phyloP scores from a whole-genome alignment of 176 grass and related monocot genomes.

The Oryza longistaminata region DNA sequence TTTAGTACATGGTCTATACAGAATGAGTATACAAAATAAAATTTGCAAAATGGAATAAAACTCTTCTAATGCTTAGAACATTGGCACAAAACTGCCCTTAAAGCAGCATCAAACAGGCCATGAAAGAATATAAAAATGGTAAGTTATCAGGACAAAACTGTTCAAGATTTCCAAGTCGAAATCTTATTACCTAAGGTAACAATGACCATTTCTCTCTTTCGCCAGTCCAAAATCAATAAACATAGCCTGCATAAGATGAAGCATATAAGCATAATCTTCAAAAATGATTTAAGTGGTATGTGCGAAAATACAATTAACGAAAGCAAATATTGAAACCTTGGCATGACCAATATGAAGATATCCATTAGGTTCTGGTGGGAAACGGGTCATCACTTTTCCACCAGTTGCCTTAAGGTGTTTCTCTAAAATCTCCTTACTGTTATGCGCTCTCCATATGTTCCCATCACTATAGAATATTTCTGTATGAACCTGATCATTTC shows the following conservation, averaged over 20 bases:
- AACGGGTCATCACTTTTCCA: conserved; percentile 96
- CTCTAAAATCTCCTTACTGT: conserved; percentile 76
- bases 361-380: conserved; percentile 97
- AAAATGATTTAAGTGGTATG: background rate
- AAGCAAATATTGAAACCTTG: conserved; percentile 60
- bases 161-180: background rate
- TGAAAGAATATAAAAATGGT: conserved; percentile 4
- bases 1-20: conserved; percentile 1
- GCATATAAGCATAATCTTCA: conserved; percentile 38
- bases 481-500: conserved; percentile 72
- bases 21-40: conserved; percentile 1
- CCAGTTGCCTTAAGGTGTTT: conserved; percentile 89
- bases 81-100: conserved; percentile 2
- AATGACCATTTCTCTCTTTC: conserved; percentile 85
- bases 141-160: background rate
- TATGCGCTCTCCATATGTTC: conserved; percentile 91
- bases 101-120: conserved; percentile 3
- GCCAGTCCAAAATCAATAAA: conserved; percentile 98
- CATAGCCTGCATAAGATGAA: conserved; percentile 77
- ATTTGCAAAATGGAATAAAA: background rate
- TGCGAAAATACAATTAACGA: conserved; percentile 15
- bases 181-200: conserved; percentile 80
- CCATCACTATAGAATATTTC: conserved; percentile 93
- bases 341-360: conserved; percentile 98
- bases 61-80: background rate